Base-by-base conservation (phyloP, 2,329 filamentous ascomycete genomes). In the Xylariales sp. region DNA sequence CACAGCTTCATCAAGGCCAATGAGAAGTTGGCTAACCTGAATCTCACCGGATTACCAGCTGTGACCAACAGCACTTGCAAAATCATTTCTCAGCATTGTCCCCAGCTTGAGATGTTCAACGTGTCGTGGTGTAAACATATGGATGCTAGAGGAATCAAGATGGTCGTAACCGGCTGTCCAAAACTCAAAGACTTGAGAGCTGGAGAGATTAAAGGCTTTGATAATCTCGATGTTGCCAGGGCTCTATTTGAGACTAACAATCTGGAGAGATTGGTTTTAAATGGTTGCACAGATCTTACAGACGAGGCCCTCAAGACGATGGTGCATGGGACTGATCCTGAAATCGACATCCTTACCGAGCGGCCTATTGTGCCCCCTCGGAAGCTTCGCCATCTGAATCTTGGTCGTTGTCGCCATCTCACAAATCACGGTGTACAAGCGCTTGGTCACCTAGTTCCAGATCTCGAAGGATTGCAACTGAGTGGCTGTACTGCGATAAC, bases 51-150 rank as follows among this genome's bases (percentile, higher is more conserved):
- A 1, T 72, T 97, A 44, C 69, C 79, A 2, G 82, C 83, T 11
- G 85, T 90, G 12, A 88, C 83, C 20, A 95, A 95, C 56, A 78
- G 78, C 16, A 86, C 88, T 1, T 90, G 94, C 77, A 87, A 83
- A 54, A 88, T 94, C 42, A 84, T 98, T 42, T 83, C 87, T 1
- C 73, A 84, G 37, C 83, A 83, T 27, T 97, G 91, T 52, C 81
- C 83, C 2, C 81, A 83, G 33, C 70, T 98, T n/a, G 83, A 95
- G 60, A 74, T 78, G 39, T 74, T 97, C 47, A 94, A 96, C 52
- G 78, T 97, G 15, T 95, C 89, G 1, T 97, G 91, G 88, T 98
- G 93, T 65, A 82, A 81, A 48, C 84, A 88, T 43, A 80, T 96
- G 55, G 84, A 93, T 53, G 84, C 87, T 7, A 70, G 76, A 11